Conservation (phyloP, 2,329 filamentous ascomycete genomes). For the Neoarthrinium moseri region DNA sequence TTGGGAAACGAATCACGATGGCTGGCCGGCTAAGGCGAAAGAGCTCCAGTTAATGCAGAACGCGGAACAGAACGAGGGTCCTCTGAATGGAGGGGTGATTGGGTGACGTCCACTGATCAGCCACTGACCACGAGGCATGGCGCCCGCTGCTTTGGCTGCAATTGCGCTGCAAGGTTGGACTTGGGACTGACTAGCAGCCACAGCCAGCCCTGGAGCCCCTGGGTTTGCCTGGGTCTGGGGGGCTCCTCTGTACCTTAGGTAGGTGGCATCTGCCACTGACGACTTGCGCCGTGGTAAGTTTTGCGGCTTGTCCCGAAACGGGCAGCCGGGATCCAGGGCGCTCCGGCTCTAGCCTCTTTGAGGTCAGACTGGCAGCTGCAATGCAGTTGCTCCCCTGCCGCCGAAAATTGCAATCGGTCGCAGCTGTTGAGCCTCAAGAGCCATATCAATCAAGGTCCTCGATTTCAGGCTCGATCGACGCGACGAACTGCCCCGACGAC, state of each 20-base stretch:
- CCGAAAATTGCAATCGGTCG: constrained; percentile 6
- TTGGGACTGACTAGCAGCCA: background rate
- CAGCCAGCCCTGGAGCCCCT: background rate
- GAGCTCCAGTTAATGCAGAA: constrained; percentile 6
- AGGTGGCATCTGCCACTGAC: too few species aligned
- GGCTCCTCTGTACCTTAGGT: background rate
- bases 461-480: too few species aligned
- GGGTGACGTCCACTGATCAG: too few species aligned
- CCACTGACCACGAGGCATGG: too few species aligned
- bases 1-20: constrained; percentile 3
- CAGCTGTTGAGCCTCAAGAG: too few species aligned
- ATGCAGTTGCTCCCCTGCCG: background rate
- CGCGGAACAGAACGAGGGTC: too few species aligned
- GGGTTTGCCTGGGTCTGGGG: background rate
- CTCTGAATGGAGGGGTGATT: background rate
- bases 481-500: too few species aligned
- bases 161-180: background rate
- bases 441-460: too few species aligned
- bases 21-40: background rate
- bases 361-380: background rate
- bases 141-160: too few species aligned
- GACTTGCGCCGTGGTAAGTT: background rate
- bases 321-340: too few species aligned
- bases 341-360: too few species aligned
- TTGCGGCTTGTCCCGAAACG: background rate